Base-by-base conservation (phyloP, 176 grass and related monocot genomes). In the Luzula sylvatica region DNA sequence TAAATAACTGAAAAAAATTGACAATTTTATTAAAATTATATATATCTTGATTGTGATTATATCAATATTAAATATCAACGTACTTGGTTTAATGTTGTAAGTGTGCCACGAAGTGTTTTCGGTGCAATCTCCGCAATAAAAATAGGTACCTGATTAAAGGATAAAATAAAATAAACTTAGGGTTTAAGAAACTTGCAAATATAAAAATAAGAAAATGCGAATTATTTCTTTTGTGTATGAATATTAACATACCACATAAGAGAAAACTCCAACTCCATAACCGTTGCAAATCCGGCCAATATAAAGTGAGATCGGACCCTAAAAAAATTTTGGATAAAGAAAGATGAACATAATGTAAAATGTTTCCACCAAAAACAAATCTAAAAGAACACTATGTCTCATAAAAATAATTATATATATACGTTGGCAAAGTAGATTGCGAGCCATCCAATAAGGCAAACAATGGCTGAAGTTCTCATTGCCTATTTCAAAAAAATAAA, bases 71-170 rank as follows among this genome's bases (percentile, higher is more conserved):
- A 7, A 24, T 17, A 20, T 29, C 46, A 3, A 32, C 11, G 7
- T 78, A 76, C 77, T 39, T 81, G 77, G 27, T 87, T 81, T 25
- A 87, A 26, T 49, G 83, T 77, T 27, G 83, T 74, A 22, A 87
- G 83, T 2, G 53, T 64, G 11, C 83, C 77, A 2, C 77, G 58
- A 58, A 87, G 64, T 46, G 48, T 58, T 64, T 81, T 87, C 3
- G 77, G 73, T 40, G 83, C 63, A 16, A 87, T 78, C 67, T 87
- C 83, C 42, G 83, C 83, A 51, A 87, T 82, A 47, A 87, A 87
- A 51, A 82, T 68, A 4, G 83, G 83, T 9, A 82, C 77, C 77
- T 87, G 66, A 38, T 32, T 46, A 9, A 55, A 2, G 30, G 30
- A 35, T 35, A 35, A 7, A 35, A 2, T 35, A 9, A 35, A 35